Evolutionary conservation across 345 rosid genomes (phyloP).

Genomic region (Citrus mangshanensis): DNA sequence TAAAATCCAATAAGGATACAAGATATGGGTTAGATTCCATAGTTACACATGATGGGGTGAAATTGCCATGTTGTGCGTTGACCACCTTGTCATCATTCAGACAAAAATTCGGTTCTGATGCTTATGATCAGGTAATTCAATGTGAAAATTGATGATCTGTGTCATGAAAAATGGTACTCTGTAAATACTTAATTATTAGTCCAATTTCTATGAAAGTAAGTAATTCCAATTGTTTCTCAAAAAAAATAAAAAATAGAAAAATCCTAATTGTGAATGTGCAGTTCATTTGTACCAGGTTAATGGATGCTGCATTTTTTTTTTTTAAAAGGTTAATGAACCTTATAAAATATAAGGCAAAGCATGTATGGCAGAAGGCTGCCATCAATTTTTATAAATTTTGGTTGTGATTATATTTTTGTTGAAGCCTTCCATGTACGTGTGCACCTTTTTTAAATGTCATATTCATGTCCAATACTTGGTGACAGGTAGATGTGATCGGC

Average conservation of each 20-base stretch:
- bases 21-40: constrained; percentile 72
- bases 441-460: neutral
- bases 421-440: neutral
- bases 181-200: neutral
- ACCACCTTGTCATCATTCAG: constrained; percentile 55
- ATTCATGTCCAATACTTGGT: constrained; percentile 16
- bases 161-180: neutral
- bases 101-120: constrained; percentile 50
- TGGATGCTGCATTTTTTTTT: neutral
- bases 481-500: constrained; percentile 87
- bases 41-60: constrained; percentile 80
- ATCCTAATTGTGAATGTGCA: neutral
- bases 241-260: too few species aligned
- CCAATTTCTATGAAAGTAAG: neutral
- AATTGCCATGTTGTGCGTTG: constrained; percentile 70
- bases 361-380: neutral
- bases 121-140: constrained; percentile 53
- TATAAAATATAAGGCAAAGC: neutral
- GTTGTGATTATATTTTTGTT: neutral
- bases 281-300: neutral
- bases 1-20: constrained; percentile 76
- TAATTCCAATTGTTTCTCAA: neutral
- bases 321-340: neutral
- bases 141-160: neutral
- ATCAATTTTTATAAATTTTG: neutral